Evolutionary conservation across 129 eudicot genomes (phyloP).

Genomic region (Flaveria robusta): DNA sequence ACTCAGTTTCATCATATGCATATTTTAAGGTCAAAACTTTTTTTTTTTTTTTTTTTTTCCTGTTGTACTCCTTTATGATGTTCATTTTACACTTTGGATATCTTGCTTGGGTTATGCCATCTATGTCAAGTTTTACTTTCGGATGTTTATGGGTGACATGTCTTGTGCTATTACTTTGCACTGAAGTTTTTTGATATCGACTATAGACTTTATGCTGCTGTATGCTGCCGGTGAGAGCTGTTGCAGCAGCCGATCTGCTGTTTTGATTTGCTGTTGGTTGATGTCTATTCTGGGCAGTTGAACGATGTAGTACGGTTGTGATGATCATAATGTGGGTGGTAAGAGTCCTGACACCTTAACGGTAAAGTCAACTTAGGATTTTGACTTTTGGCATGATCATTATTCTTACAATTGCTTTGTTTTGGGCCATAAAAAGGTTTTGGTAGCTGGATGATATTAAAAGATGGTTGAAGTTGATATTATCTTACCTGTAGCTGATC

Average conservation of each 20-base stretch:
- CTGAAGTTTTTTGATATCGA: constrained; percentile 46
- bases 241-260: constrained; percentile 72
- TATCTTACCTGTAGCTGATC: too few relatives aligned
- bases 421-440: constrained; percentile 33
- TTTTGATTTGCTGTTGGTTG: constrained; percentile 33
- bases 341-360: constrained; percentile 38
- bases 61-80: constrained; percentile 38
- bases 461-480: not conserved
- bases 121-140: not conserved
- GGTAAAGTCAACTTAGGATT: constrained; percentile 36
- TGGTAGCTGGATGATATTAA: constrained; percentile 43
- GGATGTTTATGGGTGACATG: constrained; percentile 24
- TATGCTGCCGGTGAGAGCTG: constrained; percentile 47
- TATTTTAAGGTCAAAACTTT: constrained; percentile 49
- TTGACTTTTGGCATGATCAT: constrained; percentile 25
- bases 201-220: constrained; percentile 57
- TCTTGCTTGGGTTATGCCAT: constrained; percentile 28
- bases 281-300: constrained; percentile 50
- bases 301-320: constrained; percentile 36
- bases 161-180: not conserved
- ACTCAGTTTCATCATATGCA: constrained; percentile 36
- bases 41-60: too few relatives aligned
- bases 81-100: constrained; percentile 25
- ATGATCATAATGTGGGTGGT: constrained; percentile 47
- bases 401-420: constrained; percentile 21